Conservation (phyloP, 805 yeast genomes). For the Kodamaea laetipori region DNA sequence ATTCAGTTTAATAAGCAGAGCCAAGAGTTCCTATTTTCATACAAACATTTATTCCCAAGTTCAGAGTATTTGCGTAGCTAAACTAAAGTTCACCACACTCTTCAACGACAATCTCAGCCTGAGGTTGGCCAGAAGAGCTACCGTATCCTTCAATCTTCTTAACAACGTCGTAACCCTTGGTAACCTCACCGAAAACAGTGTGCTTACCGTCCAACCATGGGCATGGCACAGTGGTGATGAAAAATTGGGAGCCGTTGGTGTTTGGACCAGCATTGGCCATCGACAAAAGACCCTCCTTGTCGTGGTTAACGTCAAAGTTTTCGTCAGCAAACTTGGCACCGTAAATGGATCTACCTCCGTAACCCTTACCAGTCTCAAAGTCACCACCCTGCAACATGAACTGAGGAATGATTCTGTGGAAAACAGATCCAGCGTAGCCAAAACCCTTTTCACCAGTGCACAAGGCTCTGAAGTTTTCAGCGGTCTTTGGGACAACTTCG, state of each 20-base stretch:
- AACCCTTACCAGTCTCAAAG: conserved; percentile 83
- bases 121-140: conserved; percentile 22
- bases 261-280: conserved; percentile 95
- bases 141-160: conserved; percentile 29
- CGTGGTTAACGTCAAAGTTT: conserved; percentile 73
- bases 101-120: conserved; percentile 25
- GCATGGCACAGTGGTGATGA: conserved; percentile 68
- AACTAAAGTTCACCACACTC: conserved; percentile 28
- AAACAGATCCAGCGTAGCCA: conserved; percentile 81
- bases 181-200: conserved; percentile 30
- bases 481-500: conserved; percentile 69
- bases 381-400: conserved; percentile 90
- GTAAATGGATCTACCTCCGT: conserved; percentile 89
- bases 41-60: neutral
- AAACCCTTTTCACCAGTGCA: conserved; percentile 93
- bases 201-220: conserved; percentile 33
- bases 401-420: conserved; percentile 97
- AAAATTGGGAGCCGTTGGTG: conserved; percentile 91
- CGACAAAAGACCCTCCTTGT: conserved; percentile 77
- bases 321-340: conserved; percentile 68
- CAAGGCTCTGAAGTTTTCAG: conserved; percentile 79
- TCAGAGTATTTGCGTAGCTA: neutral
- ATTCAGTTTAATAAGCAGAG: no score
- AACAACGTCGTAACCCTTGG: conserved; percentile 28
- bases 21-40: no score